Conservation (phyloP, 2,329 filamentous ascomycete genomes). For the Cercospora sp. region DNA sequence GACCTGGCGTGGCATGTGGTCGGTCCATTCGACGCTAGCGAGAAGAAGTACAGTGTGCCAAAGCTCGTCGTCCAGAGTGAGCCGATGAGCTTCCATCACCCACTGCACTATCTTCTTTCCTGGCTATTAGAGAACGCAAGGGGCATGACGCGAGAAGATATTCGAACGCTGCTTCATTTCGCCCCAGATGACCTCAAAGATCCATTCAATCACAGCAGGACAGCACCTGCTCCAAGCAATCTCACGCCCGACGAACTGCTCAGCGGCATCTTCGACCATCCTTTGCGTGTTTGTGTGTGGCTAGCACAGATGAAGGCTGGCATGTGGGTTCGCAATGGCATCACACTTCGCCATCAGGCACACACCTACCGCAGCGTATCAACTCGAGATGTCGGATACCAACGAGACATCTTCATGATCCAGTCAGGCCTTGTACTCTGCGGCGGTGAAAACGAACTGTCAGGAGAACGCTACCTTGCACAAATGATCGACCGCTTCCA, state of each 20-base stretch:
- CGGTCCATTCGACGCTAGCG: constrained; percentile 71
- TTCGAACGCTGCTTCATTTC: constrained; percentile 71
- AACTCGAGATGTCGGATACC: constrained; percentile 88
- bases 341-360: constrained; percentile 93
- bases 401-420: constrained; percentile 89
- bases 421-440: constrained; percentile 89
- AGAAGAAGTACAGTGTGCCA: constrained; percentile 63
- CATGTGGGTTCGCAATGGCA: constrained; percentile 98
- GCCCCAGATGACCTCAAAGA: constrained; percentile 67
- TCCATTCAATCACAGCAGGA: constrained; percentile 34
- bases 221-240: constrained; percentile 25
- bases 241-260: constrained; percentile 36
- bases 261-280: constrained; percentile 75
- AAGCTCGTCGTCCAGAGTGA: constrained; percentile 87
- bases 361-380: constrained; percentile 87
- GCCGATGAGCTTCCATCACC: constrained; percentile 95
- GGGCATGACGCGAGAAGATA: constrained; percentile 65
- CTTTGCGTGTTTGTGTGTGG: constrained; percentile 91
- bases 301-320: constrained; percentile 96
- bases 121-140: constrained; percentile 93
- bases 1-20: constrained; percentile 78
- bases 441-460: constrained; percentile 63
- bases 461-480: constrained; percentile 65
- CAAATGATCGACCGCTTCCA: constrained; percentile 91
- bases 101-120: constrained; percentile 90